Percentiles rank a stretch among this genome's conserved stretches.
Evolutionary conservation across 257 asterid species (phyloP).

Genomic region (Plantago major): DNA sequence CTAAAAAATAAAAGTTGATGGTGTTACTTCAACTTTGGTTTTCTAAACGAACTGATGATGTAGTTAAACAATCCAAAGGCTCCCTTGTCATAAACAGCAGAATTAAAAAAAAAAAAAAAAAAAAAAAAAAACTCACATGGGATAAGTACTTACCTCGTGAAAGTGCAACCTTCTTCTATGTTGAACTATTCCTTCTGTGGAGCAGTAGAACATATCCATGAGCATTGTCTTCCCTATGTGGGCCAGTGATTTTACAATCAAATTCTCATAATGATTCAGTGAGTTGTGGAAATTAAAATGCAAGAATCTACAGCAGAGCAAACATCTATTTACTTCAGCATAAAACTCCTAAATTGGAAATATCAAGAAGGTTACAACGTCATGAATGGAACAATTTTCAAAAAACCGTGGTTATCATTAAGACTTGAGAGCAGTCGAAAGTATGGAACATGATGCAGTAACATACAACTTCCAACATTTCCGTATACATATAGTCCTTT

Average conservation of each 20-base stretch:
- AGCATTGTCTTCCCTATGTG: constrained; percentile 94
- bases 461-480: constrained; percentile 94
- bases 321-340: constrained; percentile 10
- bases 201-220: constrained; percentile 89
- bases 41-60: too few relatives aligned
- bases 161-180: constrained; percentile 93
- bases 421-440: not conserved
- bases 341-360: constrained; percentile 8
- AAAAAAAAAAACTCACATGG: too few relatives aligned
- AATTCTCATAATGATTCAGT: not conserved
- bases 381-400: constrained; percentile 5
- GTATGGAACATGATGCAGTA: constrained; percentile 28
- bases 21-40: too few relatives aligned
- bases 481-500: constrained; percentile 89
- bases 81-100: not conserved
- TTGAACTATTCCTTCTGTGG: constrained; percentile 81
- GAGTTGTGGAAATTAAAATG: constrained; percentile 8
- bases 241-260: constrained; percentile 31
- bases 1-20: too few relatives aligned
- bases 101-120: not conserved
- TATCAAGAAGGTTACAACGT: constrained; percentile 8
- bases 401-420: not conserved
- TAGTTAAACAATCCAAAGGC: not conserved
- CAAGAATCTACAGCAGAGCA: constrained; percentile 23
- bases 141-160: constrained; percentile 63